Evolutionary conservation across 2,329 filamentous ascomycete species (phyloP).

Genomic region (Venturiaceae sp.): DNA sequence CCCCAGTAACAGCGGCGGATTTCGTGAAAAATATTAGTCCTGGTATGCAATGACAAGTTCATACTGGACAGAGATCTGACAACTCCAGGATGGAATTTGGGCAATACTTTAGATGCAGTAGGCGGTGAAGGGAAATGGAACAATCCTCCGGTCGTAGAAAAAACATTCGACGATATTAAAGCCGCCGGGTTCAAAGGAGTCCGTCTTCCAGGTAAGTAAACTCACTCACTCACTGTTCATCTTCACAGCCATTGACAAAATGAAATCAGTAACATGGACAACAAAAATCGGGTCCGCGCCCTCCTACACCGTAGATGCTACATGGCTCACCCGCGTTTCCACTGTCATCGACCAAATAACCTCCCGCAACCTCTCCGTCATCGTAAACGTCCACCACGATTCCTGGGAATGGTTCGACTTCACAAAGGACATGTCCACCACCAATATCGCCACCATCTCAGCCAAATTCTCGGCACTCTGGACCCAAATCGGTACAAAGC

Average conservation of each 20-base stretch:
- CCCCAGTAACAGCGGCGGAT: slow-evolving; percentile 33
- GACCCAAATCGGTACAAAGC: slow-evolving; percentile 45
- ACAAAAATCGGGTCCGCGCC: slow-evolving; percentile 46
- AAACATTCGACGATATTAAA: slow-evolving; percentile 43
- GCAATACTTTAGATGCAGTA: slow-evolving; percentile 49
- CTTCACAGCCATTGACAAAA: neutral
- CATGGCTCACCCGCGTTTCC: slow-evolving; percentile 48
- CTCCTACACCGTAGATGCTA: slow-evolving; percentile 42
- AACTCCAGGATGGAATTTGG: slow-evolving; percentile 47
- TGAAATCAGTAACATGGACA: slow-evolving; percentile 41
- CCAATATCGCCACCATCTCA: slow-evolving; percentile 43
- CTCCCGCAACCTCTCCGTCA: slow-evolving; percentile 38
- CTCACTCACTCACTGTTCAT: neutral
- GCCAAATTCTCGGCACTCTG: slow-evolving; percentile 47
- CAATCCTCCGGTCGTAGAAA: slow-evolving; percentile 40
- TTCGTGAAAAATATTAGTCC: slow-evolving; percentile 39
- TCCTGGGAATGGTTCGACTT: slow-evolving; percentile 50
- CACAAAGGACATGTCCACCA: slow-evolving; percentile 23
- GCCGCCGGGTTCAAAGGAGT: slow-evolving; percentile 47
- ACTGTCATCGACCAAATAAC: slow-evolving; percentile 49
- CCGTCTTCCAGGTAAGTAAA: slow-evolving; percentile 38
- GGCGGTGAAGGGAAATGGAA: slow-evolving; percentile 50
- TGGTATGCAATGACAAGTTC: neutral
- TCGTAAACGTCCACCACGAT: slow-evolving; percentile 53
- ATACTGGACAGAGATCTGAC: neutral